Conservation (phyloP, 106 monocot species). For the Allium sativum region DNA sequence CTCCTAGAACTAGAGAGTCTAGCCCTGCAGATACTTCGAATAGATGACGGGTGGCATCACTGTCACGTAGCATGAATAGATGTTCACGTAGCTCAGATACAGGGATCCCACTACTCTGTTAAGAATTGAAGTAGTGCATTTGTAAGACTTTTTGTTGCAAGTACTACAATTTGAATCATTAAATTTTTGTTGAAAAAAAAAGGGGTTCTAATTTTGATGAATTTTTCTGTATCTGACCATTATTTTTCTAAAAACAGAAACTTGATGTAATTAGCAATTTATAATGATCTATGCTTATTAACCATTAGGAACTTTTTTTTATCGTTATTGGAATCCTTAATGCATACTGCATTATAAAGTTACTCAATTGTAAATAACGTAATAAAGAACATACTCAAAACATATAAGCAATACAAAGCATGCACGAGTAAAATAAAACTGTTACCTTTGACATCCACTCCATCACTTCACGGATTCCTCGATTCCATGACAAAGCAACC, state of each 20-base stretch:
- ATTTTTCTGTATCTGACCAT: no score
- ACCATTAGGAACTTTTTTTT: no score
- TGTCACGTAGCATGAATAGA: conserved; percentile 83
- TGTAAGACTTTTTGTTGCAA: not conserved
- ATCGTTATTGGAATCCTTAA: no score
- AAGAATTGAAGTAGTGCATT: conserved; percentile 1
- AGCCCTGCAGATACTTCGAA: conserved; percentile 95
- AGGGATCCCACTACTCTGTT: conserved; percentile 87
- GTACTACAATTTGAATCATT: not conserved
- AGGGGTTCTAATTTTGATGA: not conserved
- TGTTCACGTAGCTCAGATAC: conserved; percentile 72
- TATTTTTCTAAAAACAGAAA: no score
- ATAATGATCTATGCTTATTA: no score
- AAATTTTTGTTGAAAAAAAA: not conserved
- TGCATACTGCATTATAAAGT: no score
- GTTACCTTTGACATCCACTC: conserved; percentile 98
- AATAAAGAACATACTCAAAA: not conserved
- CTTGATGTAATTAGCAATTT: no score
- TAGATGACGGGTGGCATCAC: conserved; percentile 81
- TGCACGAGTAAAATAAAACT: not conserved
- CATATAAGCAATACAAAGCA: not conserved
- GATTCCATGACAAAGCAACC: conserved; percentile 91
- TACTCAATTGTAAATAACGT: not conserved
- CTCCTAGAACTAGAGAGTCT: conserved; percentile 93
- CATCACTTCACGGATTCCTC: conserved; percentile 86